Conservation (phyloP, 164 flowering plant genomes). For the Malania oleifera region DNA sequence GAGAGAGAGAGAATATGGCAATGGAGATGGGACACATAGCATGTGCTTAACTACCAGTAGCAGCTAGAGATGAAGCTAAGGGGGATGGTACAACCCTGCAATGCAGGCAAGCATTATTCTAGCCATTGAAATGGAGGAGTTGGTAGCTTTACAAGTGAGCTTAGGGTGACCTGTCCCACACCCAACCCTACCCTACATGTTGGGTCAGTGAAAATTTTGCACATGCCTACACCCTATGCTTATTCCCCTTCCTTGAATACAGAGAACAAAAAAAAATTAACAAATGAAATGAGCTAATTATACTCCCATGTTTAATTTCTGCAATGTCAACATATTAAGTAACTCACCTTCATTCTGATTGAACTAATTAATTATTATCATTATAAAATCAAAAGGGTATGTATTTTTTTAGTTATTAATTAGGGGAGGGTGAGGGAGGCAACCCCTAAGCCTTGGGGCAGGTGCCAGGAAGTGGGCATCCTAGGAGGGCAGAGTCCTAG, state of each 20-base stretch:
- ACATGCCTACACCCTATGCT: background rate
- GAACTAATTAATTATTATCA: background rate
- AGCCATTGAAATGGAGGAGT: too few species aligned
- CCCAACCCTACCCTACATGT: too few species aligned
- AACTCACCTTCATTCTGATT: constrained; percentile 7
- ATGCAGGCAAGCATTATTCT: too few species aligned
- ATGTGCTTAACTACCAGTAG: too few species aligned
- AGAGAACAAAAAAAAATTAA: too few species aligned
- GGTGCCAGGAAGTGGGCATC: constrained; percentile 21
- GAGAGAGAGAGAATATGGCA: too few species aligned
- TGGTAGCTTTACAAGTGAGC: too few species aligned
- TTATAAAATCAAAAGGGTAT: background rate
- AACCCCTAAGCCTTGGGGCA: constrained; percentile 10
- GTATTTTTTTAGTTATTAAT: constrained; percentile 11
- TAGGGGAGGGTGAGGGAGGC: background rate
- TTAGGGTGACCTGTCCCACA: too few species aligned
- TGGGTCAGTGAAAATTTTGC: too few species aligned
- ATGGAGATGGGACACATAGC: too few species aligned
- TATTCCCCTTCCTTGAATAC: constrained; percentile 18
- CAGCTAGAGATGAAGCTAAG: too few species aligned
- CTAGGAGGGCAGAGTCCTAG: constrained; percentile 11
- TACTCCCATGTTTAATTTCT: constrained; percentile 1
- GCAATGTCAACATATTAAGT: constrained; percentile 2
- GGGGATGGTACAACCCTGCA: too few species aligned
- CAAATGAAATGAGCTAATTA: constrained; percentile 19